Evolutionary conservation across 176 grass and related monocot species (phyloP).

Genomic region (Zizania latifolia): DNA sequence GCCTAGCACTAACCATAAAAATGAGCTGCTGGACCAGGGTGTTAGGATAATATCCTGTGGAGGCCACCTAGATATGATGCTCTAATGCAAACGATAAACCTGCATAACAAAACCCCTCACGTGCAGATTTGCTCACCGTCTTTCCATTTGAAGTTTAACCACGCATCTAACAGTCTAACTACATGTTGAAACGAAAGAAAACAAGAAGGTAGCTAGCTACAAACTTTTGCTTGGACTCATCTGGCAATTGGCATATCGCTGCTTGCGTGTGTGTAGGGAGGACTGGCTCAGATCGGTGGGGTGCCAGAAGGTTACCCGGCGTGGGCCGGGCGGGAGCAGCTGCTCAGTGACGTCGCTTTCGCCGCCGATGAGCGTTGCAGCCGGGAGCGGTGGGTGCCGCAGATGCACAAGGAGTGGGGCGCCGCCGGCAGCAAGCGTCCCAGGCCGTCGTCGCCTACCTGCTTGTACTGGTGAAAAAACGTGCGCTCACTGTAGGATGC

Average conservation of each 20-base stretch:
- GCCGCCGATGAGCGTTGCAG: constrained; percentile 19
- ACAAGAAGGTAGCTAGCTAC: neutral
- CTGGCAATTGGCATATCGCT: neutral
- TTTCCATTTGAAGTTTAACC: neutral
- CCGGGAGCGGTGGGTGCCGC: constrained; percentile 51
- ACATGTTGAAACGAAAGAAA: neutral
- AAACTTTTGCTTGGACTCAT: neutral
- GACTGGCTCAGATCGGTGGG: constrained; percentile 7
- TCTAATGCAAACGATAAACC: neutral
- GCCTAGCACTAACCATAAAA: constrained; percentile 4
- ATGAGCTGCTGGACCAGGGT: constrained; percentile 32
- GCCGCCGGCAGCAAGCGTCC: constrained; percentile 37
- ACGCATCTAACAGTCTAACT: too few species aligned
- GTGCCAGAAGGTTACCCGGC: constrained; percentile 26
- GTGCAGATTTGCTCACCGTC: neutral
- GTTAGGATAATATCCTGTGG: constrained; percentile 44
- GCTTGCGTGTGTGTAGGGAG: constrained; percentile 35
- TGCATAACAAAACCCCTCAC: neutral
- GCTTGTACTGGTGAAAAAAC: constrained; percentile 44
- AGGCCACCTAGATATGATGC: constrained; percentile 28
- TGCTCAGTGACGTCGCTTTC: constrained; percentile 11
- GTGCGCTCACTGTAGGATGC: neutral
- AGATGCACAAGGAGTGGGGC: constrained; percentile 40
- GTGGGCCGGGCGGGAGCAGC: constrained; percentile 29
- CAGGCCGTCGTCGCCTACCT: constrained; percentile 33